A percentile compares a stretch with the other conserved stretches of the same genome.
Conservation (phyloP, 495 filamentous ascomycete genomes). For the Cladorrhinum samala region DNA sequence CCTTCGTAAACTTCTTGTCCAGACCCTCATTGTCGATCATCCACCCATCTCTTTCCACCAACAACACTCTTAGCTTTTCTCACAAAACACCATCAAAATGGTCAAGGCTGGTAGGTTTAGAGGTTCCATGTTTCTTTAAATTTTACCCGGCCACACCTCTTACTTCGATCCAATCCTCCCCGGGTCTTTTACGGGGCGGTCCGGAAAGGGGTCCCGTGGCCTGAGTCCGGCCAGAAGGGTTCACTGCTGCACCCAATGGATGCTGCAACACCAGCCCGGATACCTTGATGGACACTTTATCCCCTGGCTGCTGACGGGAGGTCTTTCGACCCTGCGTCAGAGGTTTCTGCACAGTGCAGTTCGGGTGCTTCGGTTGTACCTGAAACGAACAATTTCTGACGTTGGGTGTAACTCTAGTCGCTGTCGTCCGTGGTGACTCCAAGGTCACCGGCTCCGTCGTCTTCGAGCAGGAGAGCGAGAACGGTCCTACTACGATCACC, state of each 20-base stretch:
- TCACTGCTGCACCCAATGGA: constrained; percentile 1
- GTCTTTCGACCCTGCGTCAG: constrained; percentile 8
- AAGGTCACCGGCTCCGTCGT: constrained; percentile 85
- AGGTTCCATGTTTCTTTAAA: constrained; percentile 17
- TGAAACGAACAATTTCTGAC: constrained; percentile 25
- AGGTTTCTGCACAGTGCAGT: not conserved
- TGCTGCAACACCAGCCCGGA: constrained; percentile 2
- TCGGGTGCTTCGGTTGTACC: not conserved
- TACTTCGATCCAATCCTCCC: not conserved
- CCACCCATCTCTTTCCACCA: constrained; percentile 10
- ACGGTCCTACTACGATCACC: constrained; percentile 71
- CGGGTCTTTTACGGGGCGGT: not conserved
- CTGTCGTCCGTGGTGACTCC: constrained; percentile 94
- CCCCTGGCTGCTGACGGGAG: constrained; percentile 1
- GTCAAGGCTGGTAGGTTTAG: constrained; percentile 82
- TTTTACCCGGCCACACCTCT: constrained; percentile 24
- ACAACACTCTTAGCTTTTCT: not conserved
- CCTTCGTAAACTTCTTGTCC: not conserved
- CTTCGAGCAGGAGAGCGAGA: constrained; percentile 87
- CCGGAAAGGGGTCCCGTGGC: too few species aligned
- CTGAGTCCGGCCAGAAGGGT: constrained; percentile 6
- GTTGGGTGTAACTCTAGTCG: constrained; percentile 55
- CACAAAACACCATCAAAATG: constrained; percentile 55
- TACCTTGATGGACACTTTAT: constrained; percentile 28
- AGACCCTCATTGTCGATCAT: not conserved